Evolutionary conservation across 306 rosid species (phyloP).

Genomic region (Medicago truncatula): DNA sequence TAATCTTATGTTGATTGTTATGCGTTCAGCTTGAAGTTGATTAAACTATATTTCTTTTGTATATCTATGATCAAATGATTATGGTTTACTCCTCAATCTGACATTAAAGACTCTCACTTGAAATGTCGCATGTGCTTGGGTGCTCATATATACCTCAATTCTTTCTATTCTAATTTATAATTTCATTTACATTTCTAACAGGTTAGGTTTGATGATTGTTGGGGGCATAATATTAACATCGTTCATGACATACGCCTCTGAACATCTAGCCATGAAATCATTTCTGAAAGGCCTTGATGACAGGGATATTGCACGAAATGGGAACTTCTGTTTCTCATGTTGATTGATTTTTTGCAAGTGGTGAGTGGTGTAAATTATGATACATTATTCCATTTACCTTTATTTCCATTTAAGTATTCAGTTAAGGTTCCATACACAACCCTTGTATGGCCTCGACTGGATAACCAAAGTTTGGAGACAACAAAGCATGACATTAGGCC

Average conservation of each 20-base stretch:
- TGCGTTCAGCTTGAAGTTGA: slow-evolving; percentile 24
- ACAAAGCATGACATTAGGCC: slow-evolving; percentile 22
- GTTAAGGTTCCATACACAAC: slow-evolving; percentile 11
- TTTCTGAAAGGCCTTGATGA: slow-evolving; percentile 75
- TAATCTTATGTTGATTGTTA: slow-evolving; percentile 22
- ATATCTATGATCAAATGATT: neutral
- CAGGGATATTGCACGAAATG: slow-evolving; percentile 52
- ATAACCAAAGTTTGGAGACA: neutral
- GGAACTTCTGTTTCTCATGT: slow-evolving; percentile 52
- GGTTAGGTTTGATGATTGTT: slow-evolving; percentile 81
- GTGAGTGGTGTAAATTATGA: slow-evolving; percentile 39
- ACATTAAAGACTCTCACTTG: neutral
- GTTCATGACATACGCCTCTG: slow-evolving; percentile 84
- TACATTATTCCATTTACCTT: slow-evolving; percentile 19
- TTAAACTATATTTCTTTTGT: slow-evolving; percentile 6
- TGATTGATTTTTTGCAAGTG: slow-evolving; percentile 44
- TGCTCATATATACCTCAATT: neutral
- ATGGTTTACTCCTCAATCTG: neutral
- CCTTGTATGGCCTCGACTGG: slow-evolving; percentile 5
- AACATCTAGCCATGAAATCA: slow-evolving; percentile 81
- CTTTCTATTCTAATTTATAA: neutral
- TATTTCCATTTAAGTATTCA: slow-evolving; percentile 30
- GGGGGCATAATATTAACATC: slow-evolving; percentile 72
- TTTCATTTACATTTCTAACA: slow-evolving; percentile 46
- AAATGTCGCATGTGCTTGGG: neutral